phyloP scores from a whole-genome alignment of 2,329 filamentous ascomycete genomes.

The Uncinocarpus reesii region DNA sequence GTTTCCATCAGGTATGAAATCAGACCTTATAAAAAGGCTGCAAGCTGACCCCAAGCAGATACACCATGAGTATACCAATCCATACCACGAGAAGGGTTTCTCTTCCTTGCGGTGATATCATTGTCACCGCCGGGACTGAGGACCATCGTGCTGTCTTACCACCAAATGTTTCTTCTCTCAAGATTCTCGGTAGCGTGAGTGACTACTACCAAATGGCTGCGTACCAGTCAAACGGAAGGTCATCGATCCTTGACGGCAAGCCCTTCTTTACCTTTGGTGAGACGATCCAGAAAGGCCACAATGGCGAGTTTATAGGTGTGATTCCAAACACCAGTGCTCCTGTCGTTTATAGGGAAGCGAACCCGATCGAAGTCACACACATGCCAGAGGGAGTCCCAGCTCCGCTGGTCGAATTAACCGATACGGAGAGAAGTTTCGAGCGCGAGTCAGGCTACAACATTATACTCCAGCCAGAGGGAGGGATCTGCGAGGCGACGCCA shows the following conservation, averaged over 20 bases:
- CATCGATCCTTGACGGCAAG: slow-evolving; percentile 4
- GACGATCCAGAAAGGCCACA: background rate
- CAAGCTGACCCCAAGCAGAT: background rate
- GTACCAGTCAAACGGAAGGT: slow-evolving; percentile 10
- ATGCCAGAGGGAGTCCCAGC: slow-evolving; percentile 5
- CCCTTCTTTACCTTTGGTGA: slow-evolving; percentile 13
- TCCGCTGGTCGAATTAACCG: slow-evolving; percentile 12
- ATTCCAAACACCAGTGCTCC: slow-evolving; percentile 10
- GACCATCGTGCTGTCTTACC: slow-evolving; percentile 13
- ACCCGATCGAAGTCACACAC: slow-evolving; percentile 5
- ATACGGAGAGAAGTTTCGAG: slow-evolving; percentile 11
- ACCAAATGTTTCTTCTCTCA: slow-evolving; percentile 3
- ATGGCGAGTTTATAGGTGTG: background rate
- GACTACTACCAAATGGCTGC: slow-evolving; percentile 7
- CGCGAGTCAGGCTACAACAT: background rate
- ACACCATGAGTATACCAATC: background rate
- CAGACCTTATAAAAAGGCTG: background rate
- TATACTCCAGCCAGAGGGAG: slow-evolving; percentile 12
- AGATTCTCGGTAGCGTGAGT: slow-evolving; percentile 5
- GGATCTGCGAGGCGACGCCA: slow-evolving; percentile 8
- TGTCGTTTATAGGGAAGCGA: slow-evolving; percentile 1
- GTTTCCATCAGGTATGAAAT: background rate
- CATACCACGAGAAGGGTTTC: background rate
- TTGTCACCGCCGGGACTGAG: slow-evolving; percentile 12
- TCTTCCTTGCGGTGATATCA: slow-evolving; percentile 12